These are phyloP conservation scores for Wickerhamiella siamensis DNA, from an alignment of 805 yeast species.

Conservation along the genomic window DNA sequence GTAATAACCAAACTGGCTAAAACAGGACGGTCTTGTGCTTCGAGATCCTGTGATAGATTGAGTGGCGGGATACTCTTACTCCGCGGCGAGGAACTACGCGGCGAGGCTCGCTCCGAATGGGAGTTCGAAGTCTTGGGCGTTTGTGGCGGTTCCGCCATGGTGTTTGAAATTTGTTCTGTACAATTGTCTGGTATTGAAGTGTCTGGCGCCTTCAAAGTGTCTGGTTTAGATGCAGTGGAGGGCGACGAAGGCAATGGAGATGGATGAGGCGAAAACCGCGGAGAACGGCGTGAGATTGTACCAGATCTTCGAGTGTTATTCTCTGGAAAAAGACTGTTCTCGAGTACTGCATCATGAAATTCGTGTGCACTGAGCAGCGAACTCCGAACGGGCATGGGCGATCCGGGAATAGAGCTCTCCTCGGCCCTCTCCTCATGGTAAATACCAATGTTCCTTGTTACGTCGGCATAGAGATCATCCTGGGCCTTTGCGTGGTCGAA, in stretches of 20 bases:
- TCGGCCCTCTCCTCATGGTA: conserved; percentile 2
- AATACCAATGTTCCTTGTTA: neutral
- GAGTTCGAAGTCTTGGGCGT: too few relatives aligned
- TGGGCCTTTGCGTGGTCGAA: conserved; percentile 14
- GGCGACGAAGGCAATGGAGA: too few relatives aligned
- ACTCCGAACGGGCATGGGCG: conserved; percentile 18
- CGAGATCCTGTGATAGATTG: neutral
- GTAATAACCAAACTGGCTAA: neutral
- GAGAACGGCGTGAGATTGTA: neutral
- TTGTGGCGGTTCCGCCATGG: neutral
- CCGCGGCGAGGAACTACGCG: neutral
- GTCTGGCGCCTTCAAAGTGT: too few relatives aligned
- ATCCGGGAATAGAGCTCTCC: neutral
- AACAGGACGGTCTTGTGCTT: neutral
- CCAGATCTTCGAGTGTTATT: neutral
- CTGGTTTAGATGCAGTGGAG: too few relatives aligned
- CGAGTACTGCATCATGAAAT: conserved; percentile 13
- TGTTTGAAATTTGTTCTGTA: neutral
- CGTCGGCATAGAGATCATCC: neutral
- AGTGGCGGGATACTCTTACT: neutral
- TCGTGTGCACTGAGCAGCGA: conserved; percentile 30
- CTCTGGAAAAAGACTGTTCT: too few relatives aligned
- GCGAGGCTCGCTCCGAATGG: too few relatives aligned
- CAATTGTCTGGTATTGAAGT: too few relatives aligned
- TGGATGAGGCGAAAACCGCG: too few relatives aligned